A percentile compares a stretch with the other conserved stretches of the same genome.
phyloP scores from a whole-genome alignment of 2,329 filamentous ascomycete species.

The Trichoderma cornu-damae region DNA sequence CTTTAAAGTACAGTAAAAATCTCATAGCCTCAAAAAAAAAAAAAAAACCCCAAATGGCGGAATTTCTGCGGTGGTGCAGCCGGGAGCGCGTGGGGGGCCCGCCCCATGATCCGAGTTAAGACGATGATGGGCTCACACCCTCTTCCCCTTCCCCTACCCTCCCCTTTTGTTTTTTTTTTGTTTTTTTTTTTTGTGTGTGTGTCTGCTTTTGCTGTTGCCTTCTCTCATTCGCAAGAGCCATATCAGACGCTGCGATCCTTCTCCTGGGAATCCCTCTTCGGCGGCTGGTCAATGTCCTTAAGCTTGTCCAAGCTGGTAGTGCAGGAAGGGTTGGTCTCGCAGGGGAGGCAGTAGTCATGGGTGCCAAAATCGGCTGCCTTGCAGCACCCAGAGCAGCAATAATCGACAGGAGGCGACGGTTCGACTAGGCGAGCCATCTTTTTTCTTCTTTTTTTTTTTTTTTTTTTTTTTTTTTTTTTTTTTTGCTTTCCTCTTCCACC shows the following conservation, averaged over 20 bases:
- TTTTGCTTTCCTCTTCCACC: neutral
- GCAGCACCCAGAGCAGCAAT: conserved; percentile 33
- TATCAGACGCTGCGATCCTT: neutral
- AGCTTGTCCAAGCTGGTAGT: conserved; percentile 19
- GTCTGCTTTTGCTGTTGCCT: neutral
- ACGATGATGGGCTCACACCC: neutral
- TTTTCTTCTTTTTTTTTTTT: neutral
- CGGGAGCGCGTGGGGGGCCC: conserved; percentile 5
- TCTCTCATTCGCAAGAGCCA: neutral
- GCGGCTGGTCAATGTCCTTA: conserved; percentile 9
- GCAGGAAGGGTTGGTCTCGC: conserved; percentile 25
- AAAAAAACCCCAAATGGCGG: neutral
- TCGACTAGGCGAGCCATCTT: conserved; percentile 14
- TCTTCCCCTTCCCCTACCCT: too few species aligned
- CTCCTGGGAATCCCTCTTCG: neutral
- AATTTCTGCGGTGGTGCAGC: neutral
- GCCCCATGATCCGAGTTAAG: neutral
- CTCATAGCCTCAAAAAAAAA: neutral
- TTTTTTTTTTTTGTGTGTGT: neutral
- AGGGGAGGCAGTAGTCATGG: conserved; percentile 32
- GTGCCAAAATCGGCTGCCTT: conserved; percentile 29
- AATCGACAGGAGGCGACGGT: conserved; percentile 18
- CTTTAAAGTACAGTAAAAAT: neutral
- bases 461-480: neutral
- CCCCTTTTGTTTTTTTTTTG: neutral